These are phyloP conservation scores for Cronartium quercuum DNA, from an alignment of 1,284 basidiomycete species.

Conservation along the genomic window DNA sequence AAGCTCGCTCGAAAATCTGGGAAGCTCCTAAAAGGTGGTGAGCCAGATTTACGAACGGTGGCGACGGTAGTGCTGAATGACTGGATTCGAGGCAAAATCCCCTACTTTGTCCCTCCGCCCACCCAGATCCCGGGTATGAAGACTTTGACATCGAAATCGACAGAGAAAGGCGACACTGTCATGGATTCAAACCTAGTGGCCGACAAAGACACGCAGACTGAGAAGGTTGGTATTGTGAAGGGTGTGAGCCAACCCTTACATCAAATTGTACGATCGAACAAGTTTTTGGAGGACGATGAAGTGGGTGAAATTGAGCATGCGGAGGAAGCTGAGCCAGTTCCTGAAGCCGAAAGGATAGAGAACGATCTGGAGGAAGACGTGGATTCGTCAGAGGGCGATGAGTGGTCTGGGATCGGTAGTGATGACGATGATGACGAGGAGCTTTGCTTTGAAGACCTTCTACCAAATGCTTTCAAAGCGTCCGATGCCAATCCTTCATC, in stretches of 20 bases:
- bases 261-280: constrained; percentile 56
- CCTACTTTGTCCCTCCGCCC: constrained; percentile 76
- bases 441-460: constrained; percentile 34
- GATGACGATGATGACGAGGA: constrained; percentile 30
- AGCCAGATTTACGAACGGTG: constrained; percentile 84
- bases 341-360: constrained; percentile 51
- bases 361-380: constrained; percentile 22
- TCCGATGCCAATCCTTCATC: not conserved
- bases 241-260: constrained; percentile 57
- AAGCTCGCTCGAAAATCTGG: constrained; percentile 84
- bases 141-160: constrained; percentile 32
- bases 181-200: constrained; percentile 37
- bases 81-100: constrained; percentile 94
- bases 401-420: constrained; percentile 37
- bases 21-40: constrained; percentile 84
- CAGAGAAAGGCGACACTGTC: constrained; percentile 38
- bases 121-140: constrained; percentile 40
- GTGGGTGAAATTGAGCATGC: constrained; percentile 47
- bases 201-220: constrained; percentile 44
- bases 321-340: constrained; percentile 55
- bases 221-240: constrained; percentile 52
- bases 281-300: constrained; percentile 54
- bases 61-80: constrained; percentile 94
- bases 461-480: not conserved
- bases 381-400: constrained; percentile 5